Evolutionary conservation across 257 asterid species (phyloP).

Genomic region (Jacaranda copaia): DNA sequence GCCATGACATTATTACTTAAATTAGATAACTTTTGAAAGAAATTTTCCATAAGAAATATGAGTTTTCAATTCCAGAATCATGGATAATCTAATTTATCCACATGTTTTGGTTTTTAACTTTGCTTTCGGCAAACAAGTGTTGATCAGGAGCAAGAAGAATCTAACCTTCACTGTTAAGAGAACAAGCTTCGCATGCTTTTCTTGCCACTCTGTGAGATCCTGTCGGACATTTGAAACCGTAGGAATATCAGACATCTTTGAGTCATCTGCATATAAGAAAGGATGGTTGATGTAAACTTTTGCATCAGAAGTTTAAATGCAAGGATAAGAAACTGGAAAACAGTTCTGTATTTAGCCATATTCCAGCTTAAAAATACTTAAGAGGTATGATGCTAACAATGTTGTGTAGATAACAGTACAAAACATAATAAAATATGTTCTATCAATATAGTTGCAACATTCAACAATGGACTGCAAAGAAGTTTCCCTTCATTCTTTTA

Average conservation of each 20-base stretch:
- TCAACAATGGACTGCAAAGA: not conserved
- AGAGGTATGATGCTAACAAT: not conserved
- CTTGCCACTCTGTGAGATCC: constrained; percentile 97
- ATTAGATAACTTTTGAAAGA: not conserved
- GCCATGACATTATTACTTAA: not conserved
- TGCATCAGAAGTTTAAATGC: constrained; percentile 26
- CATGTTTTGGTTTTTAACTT: not conserved
- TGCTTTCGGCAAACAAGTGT: not conserved
- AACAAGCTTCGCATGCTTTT: constrained; percentile 88
- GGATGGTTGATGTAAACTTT: constrained; percentile 31
- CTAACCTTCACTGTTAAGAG: constrained; percentile 85
- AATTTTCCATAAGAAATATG: constrained; percentile 5
- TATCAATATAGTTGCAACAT: not conserved
- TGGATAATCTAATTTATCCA: not conserved
- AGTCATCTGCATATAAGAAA: constrained; percentile 67
- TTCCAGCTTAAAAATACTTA: constrained; percentile 11
- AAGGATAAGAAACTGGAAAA: constrained; percentile 1
- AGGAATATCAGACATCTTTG: constrained; percentile 77
- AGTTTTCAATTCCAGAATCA: not conserved
- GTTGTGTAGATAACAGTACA: not conserved
- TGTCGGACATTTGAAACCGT: constrained; percentile 83
- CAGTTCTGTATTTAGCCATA: not conserved
- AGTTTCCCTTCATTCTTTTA: not conserved
- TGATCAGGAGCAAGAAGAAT: constrained; percentile 1
- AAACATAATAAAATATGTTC: not conserved